Evolutionary conservation across 73 alveolate species (phyloP).

Genomic region (Paramecium tetraurelia): DNA sequence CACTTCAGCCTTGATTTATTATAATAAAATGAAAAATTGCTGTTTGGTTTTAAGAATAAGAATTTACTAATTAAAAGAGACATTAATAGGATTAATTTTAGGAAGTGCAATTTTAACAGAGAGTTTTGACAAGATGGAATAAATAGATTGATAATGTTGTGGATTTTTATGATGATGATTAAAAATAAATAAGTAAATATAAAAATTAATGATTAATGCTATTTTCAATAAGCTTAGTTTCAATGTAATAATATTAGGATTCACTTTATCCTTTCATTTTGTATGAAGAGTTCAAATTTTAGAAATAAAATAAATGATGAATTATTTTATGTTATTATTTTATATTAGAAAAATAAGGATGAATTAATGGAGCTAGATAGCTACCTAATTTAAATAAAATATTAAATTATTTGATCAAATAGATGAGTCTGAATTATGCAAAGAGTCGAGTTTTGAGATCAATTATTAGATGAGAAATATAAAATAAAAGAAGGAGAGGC

Average conservation of each 20-base stretch:
- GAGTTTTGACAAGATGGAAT: too few species aligned
- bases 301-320: background rate
- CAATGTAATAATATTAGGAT: background rate
- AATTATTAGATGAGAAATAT: background rate
- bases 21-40: too few species aligned
- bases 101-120: background rate
- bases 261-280: background rate
- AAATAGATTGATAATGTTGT: background rate
- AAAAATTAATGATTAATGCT: background rate
- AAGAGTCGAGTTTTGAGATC: background rate
- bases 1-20: background rate
- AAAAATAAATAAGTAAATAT: background rate
- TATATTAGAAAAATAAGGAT: background rate
- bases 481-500: background rate
- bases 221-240: background rate
- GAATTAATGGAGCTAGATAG: constrained; percentile 4
- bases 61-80: background rate
- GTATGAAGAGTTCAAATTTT: background rate
- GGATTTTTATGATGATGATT: background rate
- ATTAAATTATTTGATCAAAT: background rate
- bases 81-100: background rate
- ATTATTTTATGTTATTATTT: background rate
- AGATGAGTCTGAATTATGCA: background rate
- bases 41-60: background rate
- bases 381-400: background rate